phyloP scores from a whole-genome alignment of 1,139 yeast species.

The Pneumocystis wakefieldiae region DNA sequence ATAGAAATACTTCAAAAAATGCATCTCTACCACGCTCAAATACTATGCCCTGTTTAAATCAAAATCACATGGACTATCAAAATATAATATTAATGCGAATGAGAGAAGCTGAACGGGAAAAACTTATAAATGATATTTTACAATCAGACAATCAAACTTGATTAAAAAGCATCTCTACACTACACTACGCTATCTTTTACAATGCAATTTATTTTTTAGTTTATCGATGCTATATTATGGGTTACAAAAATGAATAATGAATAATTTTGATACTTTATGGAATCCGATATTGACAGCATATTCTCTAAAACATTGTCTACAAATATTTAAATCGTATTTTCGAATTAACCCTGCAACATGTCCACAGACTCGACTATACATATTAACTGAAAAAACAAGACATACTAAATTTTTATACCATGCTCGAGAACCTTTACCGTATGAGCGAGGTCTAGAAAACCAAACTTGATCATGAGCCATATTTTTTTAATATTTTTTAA shows the following conservation, averaged over 20 bases:
- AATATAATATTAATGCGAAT: slow-evolving; percentile 8
- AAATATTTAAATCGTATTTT: slow-evolving; percentile 98
- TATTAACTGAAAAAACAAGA: background rate
- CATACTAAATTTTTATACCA: slow-evolving; percentile 27
- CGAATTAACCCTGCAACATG: slow-evolving; percentile 95
- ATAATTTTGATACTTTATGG: slow-evolving; percentile 42
- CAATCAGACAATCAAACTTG: background rate
- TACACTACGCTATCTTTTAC: background rate
- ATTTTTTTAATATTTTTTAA: no score
- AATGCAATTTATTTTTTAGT: background rate
- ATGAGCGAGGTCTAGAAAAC: slow-evolving; percentile 99
- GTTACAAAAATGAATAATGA: background rate
- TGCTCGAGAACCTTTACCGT: slow-evolving; percentile 99
- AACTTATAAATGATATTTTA: background rate
- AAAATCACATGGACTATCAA: slow-evolving; percentile 4
- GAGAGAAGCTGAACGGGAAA: slow-evolving; percentile 3
- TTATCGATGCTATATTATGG: background rate
- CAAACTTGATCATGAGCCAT: slow-evolving; percentile 44
- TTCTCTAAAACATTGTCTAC: slow-evolving; percentile 99
- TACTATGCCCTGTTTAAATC: background rate
- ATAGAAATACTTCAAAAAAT: background rate
- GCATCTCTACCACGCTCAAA: background rate
- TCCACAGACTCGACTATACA: slow-evolving; percentile 76
- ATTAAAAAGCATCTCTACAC: no score
- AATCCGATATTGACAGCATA: slow-evolving; percentile 98